These are phyloP conservation scores for Penicillium olsonii DNA, from an alignment of 2,329 filamentous ascomycete species.

Conservation along the genomic window DNA sequence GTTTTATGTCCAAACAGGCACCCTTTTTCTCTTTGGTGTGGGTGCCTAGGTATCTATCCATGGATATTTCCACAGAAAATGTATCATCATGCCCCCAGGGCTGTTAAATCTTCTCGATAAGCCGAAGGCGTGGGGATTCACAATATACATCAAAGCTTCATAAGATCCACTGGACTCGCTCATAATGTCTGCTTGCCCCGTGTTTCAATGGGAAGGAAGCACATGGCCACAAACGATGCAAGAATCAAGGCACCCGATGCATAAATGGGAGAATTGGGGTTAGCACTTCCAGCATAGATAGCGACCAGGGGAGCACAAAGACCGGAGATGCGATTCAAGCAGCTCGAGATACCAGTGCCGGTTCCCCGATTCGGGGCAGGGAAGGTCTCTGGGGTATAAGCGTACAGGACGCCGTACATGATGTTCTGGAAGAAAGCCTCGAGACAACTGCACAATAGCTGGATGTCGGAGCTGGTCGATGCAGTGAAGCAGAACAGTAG, in stretches of 20 bases:
- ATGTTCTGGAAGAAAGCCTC: conserved; percentile 60
- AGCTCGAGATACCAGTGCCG: conserved; percentile 52
- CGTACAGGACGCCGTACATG: conserved; percentile 60
- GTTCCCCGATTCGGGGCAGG: conserved; percentile 58
- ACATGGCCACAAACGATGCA: conserved; percentile 49
- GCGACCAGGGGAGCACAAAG: conserved; percentile 49
- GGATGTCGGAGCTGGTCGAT: conserved; percentile 48
- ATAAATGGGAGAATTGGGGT: conserved; percentile 48
- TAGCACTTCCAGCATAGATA: conserved; percentile 40
- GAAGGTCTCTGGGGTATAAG: conserved; percentile 62
- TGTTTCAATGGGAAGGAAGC: conserved; percentile 49
- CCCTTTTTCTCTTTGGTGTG: not conserved
- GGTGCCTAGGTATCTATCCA: too few relatives aligned
- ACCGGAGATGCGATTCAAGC: conserved; percentile 47
- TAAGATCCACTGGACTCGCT: not conserved
- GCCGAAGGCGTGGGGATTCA: not conserved
- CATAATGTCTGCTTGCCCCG: conserved; percentile 45
- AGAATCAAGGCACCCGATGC: conserved; percentile 47
- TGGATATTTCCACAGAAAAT: too few relatives aligned
- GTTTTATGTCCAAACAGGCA: not conserved
- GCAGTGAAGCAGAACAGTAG: conserved; percentile 59
- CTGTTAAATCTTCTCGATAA: too few relatives aligned
- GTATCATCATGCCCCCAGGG: too few relatives aligned
- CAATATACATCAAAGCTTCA: not conserved
- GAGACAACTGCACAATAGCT: conserved; percentile 55